Conservation (phyloP, 2,329 filamentous ascomycete genomes). For the Diaporthe nobilis region DNA sequence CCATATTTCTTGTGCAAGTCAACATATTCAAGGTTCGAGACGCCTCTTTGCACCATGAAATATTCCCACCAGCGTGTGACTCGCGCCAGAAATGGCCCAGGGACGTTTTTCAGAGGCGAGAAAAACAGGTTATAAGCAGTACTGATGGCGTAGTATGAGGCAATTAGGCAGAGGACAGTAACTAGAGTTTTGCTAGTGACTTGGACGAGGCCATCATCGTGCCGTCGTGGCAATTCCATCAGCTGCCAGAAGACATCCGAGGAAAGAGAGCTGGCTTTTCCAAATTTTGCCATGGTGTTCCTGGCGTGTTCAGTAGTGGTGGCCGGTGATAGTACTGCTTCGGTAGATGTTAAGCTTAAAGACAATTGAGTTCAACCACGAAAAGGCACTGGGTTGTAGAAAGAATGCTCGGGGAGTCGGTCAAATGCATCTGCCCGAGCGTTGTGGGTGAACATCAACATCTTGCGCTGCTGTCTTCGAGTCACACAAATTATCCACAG, state of each 20-base stretch:
- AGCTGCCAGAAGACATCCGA: neutral
- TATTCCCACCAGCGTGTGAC: neutral
- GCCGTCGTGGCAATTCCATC: neutral
- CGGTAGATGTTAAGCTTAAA: neutral
- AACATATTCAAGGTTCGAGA: slow-evolving; percentile 6
- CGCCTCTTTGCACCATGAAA: neutral
- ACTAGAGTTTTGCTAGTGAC: neutral
- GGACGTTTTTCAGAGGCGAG: neutral
- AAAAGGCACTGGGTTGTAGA: neutral
- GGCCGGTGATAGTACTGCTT: neutral
- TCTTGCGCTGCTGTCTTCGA: too few relatives aligned
- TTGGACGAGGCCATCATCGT: neutral
- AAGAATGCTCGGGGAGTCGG: neutral
- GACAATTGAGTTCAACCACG: neutral
- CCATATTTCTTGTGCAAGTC: slow-evolving; percentile 14
- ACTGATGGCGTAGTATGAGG: neutral
- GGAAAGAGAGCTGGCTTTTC: neutral
- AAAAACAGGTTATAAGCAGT: neutral
- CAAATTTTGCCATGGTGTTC: neutral
- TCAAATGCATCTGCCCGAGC: neutral
- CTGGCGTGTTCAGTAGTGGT: neutral
- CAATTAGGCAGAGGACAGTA: neutral
- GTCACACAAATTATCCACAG: neutral
- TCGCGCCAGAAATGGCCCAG: neutral
- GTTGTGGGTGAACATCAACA: neutral